Conservation (phyloP, 306 rosid genomes). For the Ziziphus jujuba region DNA sequence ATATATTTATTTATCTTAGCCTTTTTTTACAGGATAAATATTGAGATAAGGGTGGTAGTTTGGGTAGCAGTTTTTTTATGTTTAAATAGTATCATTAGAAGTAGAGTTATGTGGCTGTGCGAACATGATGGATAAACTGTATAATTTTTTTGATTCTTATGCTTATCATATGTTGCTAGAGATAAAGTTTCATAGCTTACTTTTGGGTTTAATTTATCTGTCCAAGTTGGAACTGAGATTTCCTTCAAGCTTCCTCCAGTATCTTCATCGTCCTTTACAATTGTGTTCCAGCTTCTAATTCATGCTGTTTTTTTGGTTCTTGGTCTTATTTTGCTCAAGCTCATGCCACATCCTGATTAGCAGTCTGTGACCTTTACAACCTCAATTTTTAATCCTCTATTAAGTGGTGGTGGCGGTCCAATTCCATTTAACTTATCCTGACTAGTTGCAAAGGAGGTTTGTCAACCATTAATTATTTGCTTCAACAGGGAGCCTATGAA, state of each 20-base stretch:
- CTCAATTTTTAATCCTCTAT: conserved; percentile 76
- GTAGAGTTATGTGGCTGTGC: too few relatives aligned
- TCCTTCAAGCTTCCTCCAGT: conserved; percentile 95
- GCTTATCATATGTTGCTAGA: too few relatives aligned
- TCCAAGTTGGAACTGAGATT: conserved; percentile 96
- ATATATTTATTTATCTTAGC: not conserved
- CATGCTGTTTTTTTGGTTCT: conserved; percentile 80
- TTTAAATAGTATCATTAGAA: too few relatives aligned
- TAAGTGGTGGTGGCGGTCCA: conserved; percentile 93
- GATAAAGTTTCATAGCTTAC: conserved; percentile 13
- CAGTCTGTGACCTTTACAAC: conserved; percentile 76
- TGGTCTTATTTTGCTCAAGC: conserved; percentile 87
- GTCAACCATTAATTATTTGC: conserved; percentile 35
- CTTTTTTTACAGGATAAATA: not conserved
- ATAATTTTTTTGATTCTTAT: too few relatives aligned
- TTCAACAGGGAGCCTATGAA: too few relatives aligned
- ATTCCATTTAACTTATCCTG: conserved; percentile 78
- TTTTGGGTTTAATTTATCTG: conserved; percentile 27
- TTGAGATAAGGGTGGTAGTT: too few relatives aligned
- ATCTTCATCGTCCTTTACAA: conserved; percentile 78
- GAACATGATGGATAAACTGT: too few relatives aligned
- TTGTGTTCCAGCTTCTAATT: conserved; percentile 90
- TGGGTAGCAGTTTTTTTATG: too few relatives aligned
- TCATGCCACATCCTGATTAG: conserved; percentile 99
- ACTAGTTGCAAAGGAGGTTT: conserved; percentile 81